Evolutionary conservation across 441 rosid genomes (phyloP).

Genomic region (Populus trichocarpa): DNA sequence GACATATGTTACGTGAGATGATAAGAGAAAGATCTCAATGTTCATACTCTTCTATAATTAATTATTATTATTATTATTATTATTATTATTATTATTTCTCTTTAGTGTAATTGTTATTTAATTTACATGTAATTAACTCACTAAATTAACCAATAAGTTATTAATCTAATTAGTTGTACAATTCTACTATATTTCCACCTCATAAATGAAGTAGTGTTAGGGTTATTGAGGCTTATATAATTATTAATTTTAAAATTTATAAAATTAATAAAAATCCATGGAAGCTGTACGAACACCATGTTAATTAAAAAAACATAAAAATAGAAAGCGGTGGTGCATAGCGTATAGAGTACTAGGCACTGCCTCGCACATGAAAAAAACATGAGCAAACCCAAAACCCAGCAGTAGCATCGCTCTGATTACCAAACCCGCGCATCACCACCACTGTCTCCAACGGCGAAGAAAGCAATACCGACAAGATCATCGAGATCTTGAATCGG

Average conservation of each 20-base stretch:
- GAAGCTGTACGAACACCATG: too few species aligned
- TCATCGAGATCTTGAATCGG: constrained; percentile 36
- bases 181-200: neutral
- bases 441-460: neutral
- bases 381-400: neutral
- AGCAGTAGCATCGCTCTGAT: neutral
- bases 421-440: neutral
- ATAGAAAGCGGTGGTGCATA: neutral
- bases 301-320: too few species aligned
- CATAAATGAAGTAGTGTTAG: neutral
- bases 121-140: neutral
- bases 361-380: neutral
- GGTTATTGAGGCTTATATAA: too few species aligned
- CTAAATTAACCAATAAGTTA: too few species aligned
- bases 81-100: too few species aligned
- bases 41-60: too few species aligned
- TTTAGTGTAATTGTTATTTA: too few species aligned
- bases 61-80: too few species aligned
- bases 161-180: neutral
- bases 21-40: too few species aligned
- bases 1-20: too few species aligned
- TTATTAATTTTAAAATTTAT: too few species aligned
- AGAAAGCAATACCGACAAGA: constrained; percentile 12
- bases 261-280: too few species aligned
- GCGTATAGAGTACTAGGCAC: neutral